Evolutionary conservation across 495 filamentous ascomycete species (phyloP).

Genomic region (Talaromyces trachyspermus): DNA sequence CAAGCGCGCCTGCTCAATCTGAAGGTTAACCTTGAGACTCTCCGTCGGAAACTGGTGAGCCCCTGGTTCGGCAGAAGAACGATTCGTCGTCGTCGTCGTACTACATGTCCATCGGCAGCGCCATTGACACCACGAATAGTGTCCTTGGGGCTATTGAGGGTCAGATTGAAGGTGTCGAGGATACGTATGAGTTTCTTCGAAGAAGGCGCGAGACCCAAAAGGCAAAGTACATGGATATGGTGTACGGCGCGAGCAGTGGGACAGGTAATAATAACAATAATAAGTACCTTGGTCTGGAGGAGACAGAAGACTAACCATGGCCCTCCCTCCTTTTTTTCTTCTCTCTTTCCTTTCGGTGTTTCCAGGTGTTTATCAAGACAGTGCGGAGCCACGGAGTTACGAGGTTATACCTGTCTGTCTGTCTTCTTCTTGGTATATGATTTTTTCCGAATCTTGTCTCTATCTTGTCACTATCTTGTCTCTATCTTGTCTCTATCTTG

Average conservation of each 20-base stretch:
- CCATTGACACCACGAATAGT: slow-evolving; percentile 31
- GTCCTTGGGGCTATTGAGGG: slow-evolving; percentile 58
- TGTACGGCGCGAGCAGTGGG: slow-evolving; percentile 57
- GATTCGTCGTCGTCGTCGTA: slow-evolving; percentile 22
- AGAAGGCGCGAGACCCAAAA: slow-evolving; percentile 70
- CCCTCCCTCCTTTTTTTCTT: slow-evolving; percentile 1
- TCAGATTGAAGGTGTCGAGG: slow-evolving; percentile 74
- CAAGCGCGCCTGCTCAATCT: slow-evolving; percentile 70
- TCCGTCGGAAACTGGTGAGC: slow-evolving; percentile 70
- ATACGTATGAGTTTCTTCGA: slow-evolving; percentile 67
- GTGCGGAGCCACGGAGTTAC: background rate
- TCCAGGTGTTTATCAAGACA: slow-evolving; percentile 1
- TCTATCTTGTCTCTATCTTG: too few species aligned
- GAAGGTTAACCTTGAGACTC: slow-evolving; percentile 71
- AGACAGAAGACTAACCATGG: background rate
- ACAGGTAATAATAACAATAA: slow-evolving; percentile 7
- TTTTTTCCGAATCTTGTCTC: background rate
- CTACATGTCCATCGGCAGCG: slow-evolving; percentile 29
- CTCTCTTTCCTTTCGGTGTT: background rate
- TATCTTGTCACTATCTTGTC: background rate
- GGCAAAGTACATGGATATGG: slow-evolving; percentile 70
- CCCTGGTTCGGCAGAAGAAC: slow-evolving; percentile 64
- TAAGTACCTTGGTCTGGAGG: slow-evolving; percentile 5
- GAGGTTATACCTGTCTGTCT: too few species aligned
- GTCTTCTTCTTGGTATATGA: background rate